phyloP scores from a whole-genome alignment of 805 yeast species.

The Hemisphaericaspora nanyangensis region DNA sequence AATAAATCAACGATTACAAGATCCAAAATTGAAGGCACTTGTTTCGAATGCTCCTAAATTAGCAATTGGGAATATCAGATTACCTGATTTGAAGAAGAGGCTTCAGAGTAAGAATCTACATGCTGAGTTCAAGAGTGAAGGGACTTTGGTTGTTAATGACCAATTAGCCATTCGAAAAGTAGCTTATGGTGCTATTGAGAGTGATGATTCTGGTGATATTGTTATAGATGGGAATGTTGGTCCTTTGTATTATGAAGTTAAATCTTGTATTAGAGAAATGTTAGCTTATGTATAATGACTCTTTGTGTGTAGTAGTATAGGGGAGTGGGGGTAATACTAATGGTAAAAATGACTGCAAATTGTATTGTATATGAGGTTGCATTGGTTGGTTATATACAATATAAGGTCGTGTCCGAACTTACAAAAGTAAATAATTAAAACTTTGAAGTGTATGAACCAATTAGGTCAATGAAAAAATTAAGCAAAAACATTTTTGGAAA shows the following conservation, averaged over 20 bases:
- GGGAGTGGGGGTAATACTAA: too few species aligned
- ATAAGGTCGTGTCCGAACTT: neutral
- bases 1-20: slow-evolving; percentile 1
- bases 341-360: too few species aligned
- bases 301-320: too few species aligned
- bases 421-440: too few species aligned
- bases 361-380: too few species aligned
- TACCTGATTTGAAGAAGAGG: slow-evolving; percentile 72
- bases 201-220: slow-evolving; percentile 72
- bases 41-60: slow-evolving; percentile 34
- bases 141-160: slow-evolving; percentile 82
- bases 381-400: too few species aligned
- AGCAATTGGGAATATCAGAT: slow-evolving; percentile 83
- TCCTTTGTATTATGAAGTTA: slow-evolving; percentile 71
- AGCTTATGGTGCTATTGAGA: slow-evolving; percentile 30
- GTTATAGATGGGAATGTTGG: slow-evolving; percentile 79
- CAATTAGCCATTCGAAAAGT: slow-evolving; percentile 71
- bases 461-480: slow-evolving; percentile 8
- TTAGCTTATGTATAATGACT: slow-evolving; percentile 58
- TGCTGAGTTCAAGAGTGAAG: slow-evolving; percentile 92
- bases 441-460: slow-evolving; percentile 8
- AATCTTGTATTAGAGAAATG: slow-evolving; percentile 67
- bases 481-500: too few species aligned
- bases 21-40: neutral
- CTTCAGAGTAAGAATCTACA: slow-evolving; percentile 54